These are phyloP conservation scores for Geotrichum cucujoidarum DNA, from an alignment of 1,139 yeast genomes.

Conservation along the genomic window DNA sequence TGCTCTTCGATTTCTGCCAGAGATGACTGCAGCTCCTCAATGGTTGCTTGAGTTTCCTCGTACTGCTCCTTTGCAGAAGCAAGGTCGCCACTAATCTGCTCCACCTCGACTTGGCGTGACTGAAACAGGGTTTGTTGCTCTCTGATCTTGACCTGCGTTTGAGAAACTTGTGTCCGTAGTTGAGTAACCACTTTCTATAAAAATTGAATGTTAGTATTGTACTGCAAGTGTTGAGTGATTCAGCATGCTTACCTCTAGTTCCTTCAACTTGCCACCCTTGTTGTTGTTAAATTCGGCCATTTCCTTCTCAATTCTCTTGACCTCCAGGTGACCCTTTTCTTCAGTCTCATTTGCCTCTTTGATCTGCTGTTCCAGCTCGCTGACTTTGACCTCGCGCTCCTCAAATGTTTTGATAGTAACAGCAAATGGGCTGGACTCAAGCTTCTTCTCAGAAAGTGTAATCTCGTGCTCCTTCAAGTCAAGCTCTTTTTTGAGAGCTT, in stretches of 20 bases:
- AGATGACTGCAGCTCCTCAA: slow-evolving; percentile 43
- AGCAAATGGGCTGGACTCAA: slow-evolving; percentile 59
- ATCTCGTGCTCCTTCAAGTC: slow-evolving; percentile 67
- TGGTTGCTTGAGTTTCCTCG: slow-evolving; percentile 35
- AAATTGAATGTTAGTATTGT: slow-evolving; percentile 8
- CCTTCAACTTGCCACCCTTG: slow-evolving; percentile 72
- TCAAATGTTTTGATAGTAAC: slow-evolving; percentile 48
- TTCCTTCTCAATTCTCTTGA: slow-evolving; percentile 63
- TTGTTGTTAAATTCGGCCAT: slow-evolving; percentile 76
- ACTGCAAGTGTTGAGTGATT: no score
- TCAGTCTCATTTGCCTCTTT: slow-evolving; percentile 36
- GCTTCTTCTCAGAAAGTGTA: slow-evolving; percentile 53
- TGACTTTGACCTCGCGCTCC: slow-evolving; percentile 48
- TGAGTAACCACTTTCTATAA: slow-evolving; percentile 15
- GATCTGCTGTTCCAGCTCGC: slow-evolving; percentile 42
- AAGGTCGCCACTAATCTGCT: slow-evolving; percentile 60
- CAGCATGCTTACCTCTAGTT: slow-evolving; percentile 52
- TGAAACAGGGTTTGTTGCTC: slow-evolving; percentile 54
- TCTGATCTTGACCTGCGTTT: slow-evolving; percentile 45
- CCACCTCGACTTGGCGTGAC: slow-evolving; percentile 62
- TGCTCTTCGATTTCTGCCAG: slow-evolving; percentile 34
- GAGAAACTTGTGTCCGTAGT: slow-evolving; percentile 23
- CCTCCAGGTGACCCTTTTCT: slow-evolving; percentile 39
- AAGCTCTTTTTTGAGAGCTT: slow-evolving; percentile 57
- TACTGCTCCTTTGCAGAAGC: slow-evolving; percentile 43